These are phyloP conservation scores for Panaeolus cyanescens DNA, from an alignment of 768 basidiomycete genomes.

Conservation along the genomic window DNA sequence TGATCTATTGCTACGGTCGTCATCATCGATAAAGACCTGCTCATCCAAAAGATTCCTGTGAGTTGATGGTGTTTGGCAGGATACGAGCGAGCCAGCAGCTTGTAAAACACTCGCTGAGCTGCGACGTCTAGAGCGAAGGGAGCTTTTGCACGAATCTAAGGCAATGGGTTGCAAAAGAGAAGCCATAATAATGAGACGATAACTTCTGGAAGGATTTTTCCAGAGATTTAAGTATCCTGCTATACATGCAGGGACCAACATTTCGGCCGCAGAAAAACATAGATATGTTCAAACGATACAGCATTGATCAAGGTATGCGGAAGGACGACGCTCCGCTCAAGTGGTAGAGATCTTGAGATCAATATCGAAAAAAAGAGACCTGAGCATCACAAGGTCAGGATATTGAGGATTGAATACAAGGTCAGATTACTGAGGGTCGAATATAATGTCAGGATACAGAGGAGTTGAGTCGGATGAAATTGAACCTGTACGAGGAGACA, in stretches of 20 bases:
- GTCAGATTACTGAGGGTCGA: not conserved
- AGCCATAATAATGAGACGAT: not conserved
- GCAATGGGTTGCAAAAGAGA: conserved; percentile 22
- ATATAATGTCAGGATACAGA: not conserved
- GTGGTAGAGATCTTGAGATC: not conserved
- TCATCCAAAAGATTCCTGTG: conserved; percentile 30
- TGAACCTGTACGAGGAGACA: not conserved
- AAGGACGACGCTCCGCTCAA: not conserved
- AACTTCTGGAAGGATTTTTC: not conserved
- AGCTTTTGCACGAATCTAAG: conserved; percentile 35
- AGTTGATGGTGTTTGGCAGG: conserved; percentile 9
- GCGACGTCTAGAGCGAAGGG: conserved; percentile 38
- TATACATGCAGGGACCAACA: not conserved
- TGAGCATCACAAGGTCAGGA: not conserved
- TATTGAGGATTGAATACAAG: not conserved
- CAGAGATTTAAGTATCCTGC: not conserved
- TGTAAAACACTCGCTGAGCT: conserved; percentile 37
- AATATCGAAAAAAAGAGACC: not conserved
- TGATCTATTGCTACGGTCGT: conserved; percentile 12
- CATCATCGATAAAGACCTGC: conserved; percentile 24
- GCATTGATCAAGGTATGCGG: not conserved
- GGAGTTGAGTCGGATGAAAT: too few species aligned
- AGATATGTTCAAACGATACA: not conserved
- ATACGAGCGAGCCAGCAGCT: conserved; percentile 29
- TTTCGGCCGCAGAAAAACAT: not conserved